These are phyloP conservation scores for Eucalyptus pauciflora DNA, from an alignment of 345 rosid genomes.

Conservation along the genomic window DNA sequence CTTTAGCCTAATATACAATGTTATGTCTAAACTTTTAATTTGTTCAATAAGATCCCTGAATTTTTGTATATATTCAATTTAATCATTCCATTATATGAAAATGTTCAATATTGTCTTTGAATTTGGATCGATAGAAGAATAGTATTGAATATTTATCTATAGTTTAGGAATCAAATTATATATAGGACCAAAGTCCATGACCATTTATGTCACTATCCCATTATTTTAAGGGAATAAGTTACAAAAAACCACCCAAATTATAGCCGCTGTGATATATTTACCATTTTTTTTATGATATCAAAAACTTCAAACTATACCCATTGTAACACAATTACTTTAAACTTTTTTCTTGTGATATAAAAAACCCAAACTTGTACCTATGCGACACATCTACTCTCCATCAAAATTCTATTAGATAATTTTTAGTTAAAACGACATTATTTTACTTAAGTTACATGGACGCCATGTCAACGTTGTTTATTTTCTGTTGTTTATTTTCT, in stretches of 20 bases:
- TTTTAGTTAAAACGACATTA: too few species aligned
- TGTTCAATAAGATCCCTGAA: accelerated
- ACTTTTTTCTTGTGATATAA: accelerated
- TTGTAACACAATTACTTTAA: not conserved
- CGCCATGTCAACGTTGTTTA: not conserved
- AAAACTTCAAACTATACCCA: not conserved
- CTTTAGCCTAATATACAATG: too few species aligned
- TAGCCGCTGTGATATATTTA: too few species aligned
- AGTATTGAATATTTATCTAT: too few species aligned
- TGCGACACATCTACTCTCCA: too few species aligned
- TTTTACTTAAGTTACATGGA: too few species aligned
- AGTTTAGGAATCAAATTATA: accelerated
- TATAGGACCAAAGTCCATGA: not conserved
- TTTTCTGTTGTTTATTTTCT: too few species aligned
- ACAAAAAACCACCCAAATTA: not conserved
- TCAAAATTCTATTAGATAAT: too few species aligned
- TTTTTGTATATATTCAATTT: too few species aligned
- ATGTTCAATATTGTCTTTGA: not conserved
- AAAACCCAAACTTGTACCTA: not conserved
- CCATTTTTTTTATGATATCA: not conserved
- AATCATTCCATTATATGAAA: too few species aligned
- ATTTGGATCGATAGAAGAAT: too few species aligned
- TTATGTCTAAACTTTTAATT: accelerated
- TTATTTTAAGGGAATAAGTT: not conserved
- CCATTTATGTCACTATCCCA: not conserved